A percentile compares a stretch with the other conserved stretches of the same genome.
Evolutionary conservation across 2,329 filamentous ascomycete species (phyloP).

Genomic region (Lasiodiplodia sp.): DNA sequence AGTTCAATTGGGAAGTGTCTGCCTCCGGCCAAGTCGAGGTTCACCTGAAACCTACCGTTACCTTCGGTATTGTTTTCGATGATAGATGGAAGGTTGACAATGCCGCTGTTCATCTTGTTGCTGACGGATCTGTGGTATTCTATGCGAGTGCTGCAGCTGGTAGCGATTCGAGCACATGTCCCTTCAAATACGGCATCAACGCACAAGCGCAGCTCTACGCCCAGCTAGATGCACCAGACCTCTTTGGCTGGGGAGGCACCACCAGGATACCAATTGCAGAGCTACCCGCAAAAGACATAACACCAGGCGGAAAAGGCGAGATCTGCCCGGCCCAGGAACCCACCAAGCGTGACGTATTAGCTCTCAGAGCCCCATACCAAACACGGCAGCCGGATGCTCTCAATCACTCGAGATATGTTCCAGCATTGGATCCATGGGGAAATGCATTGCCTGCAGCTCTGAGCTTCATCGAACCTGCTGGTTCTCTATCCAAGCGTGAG

Average conservation of each 20-base stretch:
- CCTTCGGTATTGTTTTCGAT: background rate
- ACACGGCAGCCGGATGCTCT: background rate
- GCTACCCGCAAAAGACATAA: background rate
- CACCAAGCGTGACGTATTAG: background rate
- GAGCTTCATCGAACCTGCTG: background rate
- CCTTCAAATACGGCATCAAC: slow-evolving; percentile 1
- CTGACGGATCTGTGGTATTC: background rate
- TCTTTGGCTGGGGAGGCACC: background rate
- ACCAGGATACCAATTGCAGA: background rate
- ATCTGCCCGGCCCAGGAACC: background rate
- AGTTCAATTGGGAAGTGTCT: background rate
- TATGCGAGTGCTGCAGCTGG: background rate
- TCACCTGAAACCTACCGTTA: background rate
- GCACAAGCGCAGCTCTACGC: background rate
- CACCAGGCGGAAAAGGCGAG: background rate
- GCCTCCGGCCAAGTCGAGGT: background rate
- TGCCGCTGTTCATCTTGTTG: background rate
- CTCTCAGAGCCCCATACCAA: background rate
- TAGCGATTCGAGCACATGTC: background rate
- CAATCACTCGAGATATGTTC: background rate
- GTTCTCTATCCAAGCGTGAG: background rate
- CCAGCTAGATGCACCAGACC: background rate
- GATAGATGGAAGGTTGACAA: background rate
- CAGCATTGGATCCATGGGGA: background rate
- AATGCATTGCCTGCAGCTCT: background rate